Base-by-base conservation (phyloP, 1,284 basidiomycete species). In the Microbotryomycetes sp. region DNA sequence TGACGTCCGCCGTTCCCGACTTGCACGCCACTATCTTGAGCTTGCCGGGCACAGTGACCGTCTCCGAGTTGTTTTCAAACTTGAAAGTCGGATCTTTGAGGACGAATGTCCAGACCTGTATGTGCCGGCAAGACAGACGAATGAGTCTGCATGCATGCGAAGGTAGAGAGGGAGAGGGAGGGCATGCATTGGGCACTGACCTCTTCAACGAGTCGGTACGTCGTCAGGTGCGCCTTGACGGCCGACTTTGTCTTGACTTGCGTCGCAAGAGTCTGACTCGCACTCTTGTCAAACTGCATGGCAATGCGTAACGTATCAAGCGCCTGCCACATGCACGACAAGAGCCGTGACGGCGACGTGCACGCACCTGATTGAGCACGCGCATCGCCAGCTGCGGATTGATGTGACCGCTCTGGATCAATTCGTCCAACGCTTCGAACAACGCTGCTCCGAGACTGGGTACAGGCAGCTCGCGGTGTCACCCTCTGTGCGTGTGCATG, bases 341-440 rank as follows among this genome's bases (percentile, higher is more conserved):
- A n/a, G n/a, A n/a, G n/a, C n/a, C n/a, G n/a, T n/a, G n/a, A n/a
- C n/a, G n/a, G n/a, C n/a, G n/a, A n/a, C n/a, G n/a, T n/a, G n/a
- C n/a, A 75, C 81, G 54, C 65, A 94, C 92, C 87, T 96, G 91
- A 75, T 89, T 89, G 60, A 98, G 78, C 7, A 97, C 91, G 75
- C 94, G 89, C 88, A 97, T 92, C 15, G 94, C 94, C 65, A 98
- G 78, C 77, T 98, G 93, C 2, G 96, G 94, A 23, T 93, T 96
- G 71, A 98, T 97, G 61, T 91, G 87, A 2, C 94, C 94, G 70
- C 88, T 90, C 55, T 93, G 96, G 73, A 98, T 98, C 64, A 98
- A 84, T 79, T 98, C 94, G 78, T 98, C 94, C 70, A 98, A 84
- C 66, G 94, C 92, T 80, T 98, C 94, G n/a, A 94, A 97, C 59